Conservation (phyloP, 768 basidiomycete genomes). For the Hygrophorus pudorinus region DNA sequence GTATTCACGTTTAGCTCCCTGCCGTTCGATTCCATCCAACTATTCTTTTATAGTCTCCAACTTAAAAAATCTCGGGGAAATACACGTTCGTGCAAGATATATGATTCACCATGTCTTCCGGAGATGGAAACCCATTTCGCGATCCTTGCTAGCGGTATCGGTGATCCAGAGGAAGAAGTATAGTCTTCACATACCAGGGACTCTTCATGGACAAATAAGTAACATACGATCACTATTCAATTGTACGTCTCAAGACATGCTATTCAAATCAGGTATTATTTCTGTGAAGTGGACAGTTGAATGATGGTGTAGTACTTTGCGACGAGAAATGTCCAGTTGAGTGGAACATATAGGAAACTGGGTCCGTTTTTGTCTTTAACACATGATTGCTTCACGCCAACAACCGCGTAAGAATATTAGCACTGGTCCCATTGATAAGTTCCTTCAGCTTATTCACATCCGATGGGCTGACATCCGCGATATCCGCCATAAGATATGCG, state of each 20-base stretch:
- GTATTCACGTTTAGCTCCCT: conserved; percentile 27
- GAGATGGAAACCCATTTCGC: conserved; percentile 96
- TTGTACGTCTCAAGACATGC: no score
- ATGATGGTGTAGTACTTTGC: conserved; percentile 19
- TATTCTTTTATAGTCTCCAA: conserved; percentile 48
- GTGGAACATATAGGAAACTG: conserved; percentile 19
- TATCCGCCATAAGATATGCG: conserved; percentile 96
- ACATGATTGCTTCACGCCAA: conserved; percentile 37
- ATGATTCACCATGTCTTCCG: conserved; percentile 95
- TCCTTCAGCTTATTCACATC: conserved; percentile 75
- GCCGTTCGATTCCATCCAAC: not conserved
- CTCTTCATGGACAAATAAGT: not conserved
- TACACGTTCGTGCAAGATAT: conserved; percentile 92
- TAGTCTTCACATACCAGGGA: conserved; percentile 19
- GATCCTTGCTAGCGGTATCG: conserved; percentile 84
- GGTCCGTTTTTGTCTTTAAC: conserved; percentile 18
- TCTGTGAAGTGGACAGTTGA: conserved; percentile 34
- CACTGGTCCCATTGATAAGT: conserved; percentile 63
- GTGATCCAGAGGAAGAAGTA: conserved; percentile 85
- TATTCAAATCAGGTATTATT: conserved; percentile 7
- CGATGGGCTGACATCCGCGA: conserved; percentile 74
- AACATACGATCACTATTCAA: conserved; percentile 4
- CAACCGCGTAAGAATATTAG: conserved; percentile 87
- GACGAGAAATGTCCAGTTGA: conserved; percentile 23
- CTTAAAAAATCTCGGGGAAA: conserved; percentile 88